These are phyloP conservation scores for Kodamaea suecica DNA, from an alignment of 1,139 yeast genomes.

Conservation along the genomic window DNA sequence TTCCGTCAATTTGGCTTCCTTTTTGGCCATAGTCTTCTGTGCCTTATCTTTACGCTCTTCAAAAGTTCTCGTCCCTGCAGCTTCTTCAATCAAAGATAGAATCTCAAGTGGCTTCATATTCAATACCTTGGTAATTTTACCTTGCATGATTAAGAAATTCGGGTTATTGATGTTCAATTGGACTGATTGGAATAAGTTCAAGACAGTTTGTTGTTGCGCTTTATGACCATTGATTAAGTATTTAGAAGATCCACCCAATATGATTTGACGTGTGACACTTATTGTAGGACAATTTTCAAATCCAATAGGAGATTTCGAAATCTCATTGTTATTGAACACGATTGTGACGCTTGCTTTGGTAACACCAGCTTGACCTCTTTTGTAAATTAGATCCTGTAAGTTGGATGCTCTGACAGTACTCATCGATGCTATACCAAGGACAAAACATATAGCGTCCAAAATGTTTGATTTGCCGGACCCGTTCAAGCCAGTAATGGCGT, in stretches of 20 bases:
- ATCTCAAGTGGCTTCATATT: constrained; percentile 95
- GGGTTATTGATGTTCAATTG: constrained; percentile 96
- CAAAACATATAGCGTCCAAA: constrained; percentile 95
- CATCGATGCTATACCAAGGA: constrained; percentile 95
- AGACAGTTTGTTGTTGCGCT: constrained; percentile 92
- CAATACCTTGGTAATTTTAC: constrained; percentile 92
- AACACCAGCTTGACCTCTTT: constrained; percentile 97
- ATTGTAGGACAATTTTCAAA: constrained; percentile 78
- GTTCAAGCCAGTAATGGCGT: constrained; percentile 95
- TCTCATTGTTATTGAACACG: constrained; percentile 84
- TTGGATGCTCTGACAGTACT: constrained; percentile 90
- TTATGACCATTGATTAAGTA: constrained; percentile 93
- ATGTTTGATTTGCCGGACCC: constrained; percentile 98
- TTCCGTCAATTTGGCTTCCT: constrained; percentile 79
- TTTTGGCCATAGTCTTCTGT: constrained; percentile 84
- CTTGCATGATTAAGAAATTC: constrained; percentile 97
- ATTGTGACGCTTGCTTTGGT: constrained; percentile 96
- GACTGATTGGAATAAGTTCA: constrained; percentile 87
- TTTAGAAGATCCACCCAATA: constrained; percentile 88
- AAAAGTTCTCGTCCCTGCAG: constrained; percentile 95
- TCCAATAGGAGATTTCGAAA: constrained; percentile 78
- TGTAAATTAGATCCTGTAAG: constrained; percentile 89
- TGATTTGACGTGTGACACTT: constrained; percentile 88
- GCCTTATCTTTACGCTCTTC: constrained; percentile 94
- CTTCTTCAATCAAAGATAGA: constrained; percentile 89